Evolutionary conservation across 306 rosid species (phyloP), one percentile per base, ranked within the genome.

Genomic region (Quercus ilex): DNA sequence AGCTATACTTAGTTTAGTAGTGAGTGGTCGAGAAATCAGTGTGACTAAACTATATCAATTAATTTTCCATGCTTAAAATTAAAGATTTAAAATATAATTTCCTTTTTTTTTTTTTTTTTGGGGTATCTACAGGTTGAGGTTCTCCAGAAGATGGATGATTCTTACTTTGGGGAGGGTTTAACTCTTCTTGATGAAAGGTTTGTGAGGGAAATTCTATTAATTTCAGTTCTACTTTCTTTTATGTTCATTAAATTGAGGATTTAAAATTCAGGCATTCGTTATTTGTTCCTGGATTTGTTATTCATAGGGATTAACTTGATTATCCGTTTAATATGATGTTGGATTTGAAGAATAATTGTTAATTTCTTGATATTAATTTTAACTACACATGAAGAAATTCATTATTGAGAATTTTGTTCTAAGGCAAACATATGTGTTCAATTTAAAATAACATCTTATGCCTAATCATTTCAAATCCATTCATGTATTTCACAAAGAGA

Each of bases 101-200:
- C 63, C n/a, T n/a, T 67, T 63, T 58, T 21, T 20, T 20, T 53
- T 69, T 78, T 14, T 28, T 78, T 41, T 55, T 35, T 80, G 60
- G 5, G 59, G 65, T 74, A 60, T 31, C 19, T 73, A 55, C 92
- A 94, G 99, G 89, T 93, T 62, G 89, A 91, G 84, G 83, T 49
- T 52, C 80, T 92, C 69, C 89, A 80, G 56, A 79, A 83, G 90
- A 89, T 94, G 91, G 92, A 87, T 77, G 38, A 13, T 73, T 77
- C 89, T 25, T 75, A 90, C 33, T 94, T 94, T 81, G 97, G 97
- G 55, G 99, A 94, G 87, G 99, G 99, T 77, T 86, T 94, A 80
- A 90, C 99, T 81, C 91, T 91, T 75, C 79, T 88, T 33, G 88
- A 68, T 65, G 77, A 85, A 78, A 92, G 97, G 98, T 94, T 52